These are phyloP conservation scores for Cladophialophora yegresii DNA, from an alignment of 2,329 filamentous ascomycete species.

Conservation along the genomic window DNA sequence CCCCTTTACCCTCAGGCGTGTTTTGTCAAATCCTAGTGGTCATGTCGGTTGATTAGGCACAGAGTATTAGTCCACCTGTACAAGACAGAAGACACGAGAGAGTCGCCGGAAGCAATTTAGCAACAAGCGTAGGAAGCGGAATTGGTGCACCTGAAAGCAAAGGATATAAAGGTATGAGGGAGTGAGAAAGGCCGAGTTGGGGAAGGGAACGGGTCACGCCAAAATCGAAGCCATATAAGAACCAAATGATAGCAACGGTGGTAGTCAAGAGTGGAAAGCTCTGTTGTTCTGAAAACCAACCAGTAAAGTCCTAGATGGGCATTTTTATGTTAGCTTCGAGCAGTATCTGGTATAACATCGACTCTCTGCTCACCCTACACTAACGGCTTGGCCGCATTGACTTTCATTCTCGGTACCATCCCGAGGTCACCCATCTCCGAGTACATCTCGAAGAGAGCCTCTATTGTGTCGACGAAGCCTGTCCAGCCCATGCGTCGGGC, in stretches of 20 bases:
- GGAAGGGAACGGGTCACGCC: no score
- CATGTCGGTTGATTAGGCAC: not conserved
- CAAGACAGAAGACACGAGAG: not conserved
- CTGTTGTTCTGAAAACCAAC: not conserved
- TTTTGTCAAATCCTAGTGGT: not conserved
- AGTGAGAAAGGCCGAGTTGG: no score
- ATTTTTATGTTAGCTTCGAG: not conserved
- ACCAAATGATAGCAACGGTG: not conserved
- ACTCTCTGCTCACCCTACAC: constrained; percentile 16
- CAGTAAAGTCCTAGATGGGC: not conserved
- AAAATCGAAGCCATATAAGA: not conserved
- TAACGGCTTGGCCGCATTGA: constrained; percentile 32
- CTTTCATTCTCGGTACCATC: constrained; percentile 37
- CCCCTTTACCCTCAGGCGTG: not conserved
- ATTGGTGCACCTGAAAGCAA: not conserved
- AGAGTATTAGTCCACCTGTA: not conserved
- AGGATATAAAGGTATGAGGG: not conserved
- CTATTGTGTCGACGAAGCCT: constrained; percentile 38
- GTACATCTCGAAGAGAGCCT: constrained; percentile 37
- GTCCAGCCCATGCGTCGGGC: constrained; percentile 36
- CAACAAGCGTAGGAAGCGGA: not conserved
- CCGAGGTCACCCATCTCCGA: constrained; percentile 34
- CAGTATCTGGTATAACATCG: not conserved
- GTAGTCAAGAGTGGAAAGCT: not conserved
- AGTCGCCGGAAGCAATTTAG: not conserved